Percentiles rank a stretch among this genome's conserved stretches.
phyloP scores from a whole-genome alignment of 1,284 basidiomycete genomes.

The Rhodotorula sp. region DNA sequence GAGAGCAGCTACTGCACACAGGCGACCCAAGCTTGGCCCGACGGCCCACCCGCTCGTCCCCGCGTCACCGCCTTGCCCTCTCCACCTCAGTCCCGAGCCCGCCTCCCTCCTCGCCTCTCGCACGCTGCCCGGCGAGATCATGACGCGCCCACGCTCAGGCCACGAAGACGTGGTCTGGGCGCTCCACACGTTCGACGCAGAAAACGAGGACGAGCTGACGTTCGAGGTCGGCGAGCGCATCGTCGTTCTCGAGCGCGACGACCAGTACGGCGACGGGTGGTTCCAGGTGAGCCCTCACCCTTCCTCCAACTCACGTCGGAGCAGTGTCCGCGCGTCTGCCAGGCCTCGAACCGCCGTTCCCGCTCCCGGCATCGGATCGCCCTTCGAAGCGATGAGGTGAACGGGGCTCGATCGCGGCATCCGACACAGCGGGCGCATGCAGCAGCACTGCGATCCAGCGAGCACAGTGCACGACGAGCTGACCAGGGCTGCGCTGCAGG shows the following conservation, averaged over 20 bases:
- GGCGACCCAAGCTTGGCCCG: too few species aligned
- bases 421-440: neutral
- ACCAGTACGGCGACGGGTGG: constrained; percentile 95
- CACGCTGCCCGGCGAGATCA: neutral
- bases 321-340: neutral
- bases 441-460: neutral
- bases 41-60: too few species aligned
- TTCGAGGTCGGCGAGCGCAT: constrained; percentile 86
- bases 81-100: neutral
- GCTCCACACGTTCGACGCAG: constrained; percentile 58
- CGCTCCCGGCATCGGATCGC: neutral
- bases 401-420: neutral
- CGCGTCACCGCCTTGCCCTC: too few species aligned
- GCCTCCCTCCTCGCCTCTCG: neutral
- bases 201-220: constrained; percentile 89
- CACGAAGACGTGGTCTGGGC: constrained; percentile 37
- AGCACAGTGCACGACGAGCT: neutral
- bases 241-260: constrained; percentile 88
- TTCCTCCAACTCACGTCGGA: neutral
- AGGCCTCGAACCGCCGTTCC: neutral
- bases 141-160: neutral
- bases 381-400: neutral
- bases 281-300: constrained; percentile 73
- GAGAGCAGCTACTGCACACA: too few species aligned
- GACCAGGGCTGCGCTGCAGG: constrained; percentile 57